Evolutionary conservation across 257 asterid species (phyloP), one percentile per base, ranked within the genome.

Genomic region (Knoxia roxburghii): DNA sequence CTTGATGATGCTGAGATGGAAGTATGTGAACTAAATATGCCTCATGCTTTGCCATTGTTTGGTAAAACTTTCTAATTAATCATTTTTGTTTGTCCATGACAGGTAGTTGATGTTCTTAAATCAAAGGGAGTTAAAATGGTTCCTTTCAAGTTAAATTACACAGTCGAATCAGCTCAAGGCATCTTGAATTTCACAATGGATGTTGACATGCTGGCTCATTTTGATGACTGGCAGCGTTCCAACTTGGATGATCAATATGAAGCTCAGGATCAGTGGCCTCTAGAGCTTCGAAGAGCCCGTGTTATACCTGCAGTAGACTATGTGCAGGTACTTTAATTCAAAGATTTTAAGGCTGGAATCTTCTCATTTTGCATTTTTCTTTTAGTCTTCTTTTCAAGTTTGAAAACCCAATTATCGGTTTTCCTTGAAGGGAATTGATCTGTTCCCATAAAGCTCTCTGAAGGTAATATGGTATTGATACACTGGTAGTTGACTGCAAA

Each of bases 191-290:
- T 94, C 81, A 90, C 97, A 2, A 94, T 94, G 99, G 95, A 86
- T 51, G 89, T 90, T 5, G 99, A 90, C 69, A 85, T 88, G 97
- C 69, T 94, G 81, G 84, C 96, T 45, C 97, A 94, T 77, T 94
- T 94, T 11, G 97, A 94, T 27, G 85, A 94, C 77, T 94, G 99
- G 97, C 99, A 90, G 70, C 89, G 91, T 9, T 67, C 84, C 6
- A 87, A 84, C 70, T 71, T 62, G 74, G 99, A 94, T 72, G 95
- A 88, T 65, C 86, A 86, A 40, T 94, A 78, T 55, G 99, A 94
- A 85, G 96, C 91, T 78, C 95, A 90, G 76, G 92, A 90, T 66
- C 99, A 94, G 56, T 94, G 99, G 99, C 99, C 99, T 37, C 76
- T 83, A 73, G 95, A 94, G 73, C 95, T 94, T 70, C 89, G 91